Base-by-base conservation (phyloP, 768 basidiomycete species). In the Mycena kentingensis region DNA sequence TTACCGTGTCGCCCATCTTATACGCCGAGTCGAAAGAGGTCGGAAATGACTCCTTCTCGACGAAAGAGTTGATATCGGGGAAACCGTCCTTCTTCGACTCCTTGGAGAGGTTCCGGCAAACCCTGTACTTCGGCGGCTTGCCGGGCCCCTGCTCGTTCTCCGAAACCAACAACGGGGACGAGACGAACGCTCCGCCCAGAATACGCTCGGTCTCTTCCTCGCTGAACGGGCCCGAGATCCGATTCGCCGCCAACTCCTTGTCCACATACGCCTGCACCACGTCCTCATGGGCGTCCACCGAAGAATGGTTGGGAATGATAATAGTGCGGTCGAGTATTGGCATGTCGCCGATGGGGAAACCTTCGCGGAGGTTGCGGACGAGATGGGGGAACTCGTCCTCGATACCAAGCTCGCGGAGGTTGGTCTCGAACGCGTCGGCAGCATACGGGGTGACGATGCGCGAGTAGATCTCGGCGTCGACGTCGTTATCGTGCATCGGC, bases 331-430 rank as follows among this genome's bases (percentile, higher is more conserved):
- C n/a, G 0, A 61, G 21, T 7, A 11, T 1, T 1, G 71, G 67
- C 60, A 75, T 70, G 2, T 58, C 34, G 1, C 72, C 70, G 3
- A 75, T 49, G 0, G 68, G 69, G 46, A 75, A 75, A 3, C 72
- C 69, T 10, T 60, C 6, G 0, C 52, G 49, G 2, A 76, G 61
- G 26, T 72, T 71, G 11, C 43, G 1, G 6, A 63, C 41, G 2
- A 77, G 62, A 1, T 57, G 10, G 0, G 72, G 73, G 28, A 74
- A 74, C 25, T 32, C 3, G 0, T 46, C 1, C 1, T 46, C 22
- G 5, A 74, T 61, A 12, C 63, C 41, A 36, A 61, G 59, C 28
- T 58, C 62, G 2, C n/a, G 1, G 3, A 73, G 61, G 24, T 63
- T 34, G 0, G 10, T 15, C 15, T 61, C 55, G 36, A 74, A 73